phyloP scores from a whole-genome alignment of 768 basidiomycete species.

The Lactarius trivialis region DNA sequence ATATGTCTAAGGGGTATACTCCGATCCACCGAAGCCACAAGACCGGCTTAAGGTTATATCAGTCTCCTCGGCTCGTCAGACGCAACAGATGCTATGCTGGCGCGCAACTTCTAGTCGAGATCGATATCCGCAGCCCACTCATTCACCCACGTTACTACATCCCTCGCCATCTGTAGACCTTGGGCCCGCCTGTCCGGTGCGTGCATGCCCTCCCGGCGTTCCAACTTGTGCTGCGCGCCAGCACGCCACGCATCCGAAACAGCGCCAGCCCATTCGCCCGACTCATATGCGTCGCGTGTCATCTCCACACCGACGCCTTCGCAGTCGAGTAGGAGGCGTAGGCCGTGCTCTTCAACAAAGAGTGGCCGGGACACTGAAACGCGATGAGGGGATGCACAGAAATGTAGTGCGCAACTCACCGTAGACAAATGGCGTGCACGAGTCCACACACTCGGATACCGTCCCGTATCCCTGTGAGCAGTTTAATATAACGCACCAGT shows the following conservation, averaged over 20 bases:
- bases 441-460: slow-evolving; percentile 71
- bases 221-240: slow-evolving; percentile 45
- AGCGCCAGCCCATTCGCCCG: slow-evolving; percentile 61
- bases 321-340: slow-evolving; percentile 53
- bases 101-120: not conserved
- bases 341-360: slow-evolving; percentile 76
- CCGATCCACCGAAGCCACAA: not conserved
- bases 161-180: slow-evolving; percentile 41
- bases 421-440: slow-evolving; percentile 72
- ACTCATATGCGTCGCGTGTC: slow-evolving; percentile 55
- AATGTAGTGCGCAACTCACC: slow-evolving; percentile 35
- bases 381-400: not conserved
- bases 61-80: not conserved
- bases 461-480: slow-evolving; percentile 68
- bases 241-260: slow-evolving; percentile 51
- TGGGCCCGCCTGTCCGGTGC: slow-evolving; percentile 38
- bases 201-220: slow-evolving; percentile 38
- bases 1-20: not conserved
- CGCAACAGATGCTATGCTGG: not conserved
- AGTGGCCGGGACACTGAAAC: slow-evolving; percentile 62
- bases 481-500: slow-evolving; percentile 3
- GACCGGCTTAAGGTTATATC: not conserved
- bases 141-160: slow-evolving; percentile 46
- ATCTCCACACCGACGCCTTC: slow-evolving; percentile 69
- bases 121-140: slow-evolving; percentile 24